Evolutionary conservation across 768 basidiomycete genomes (phyloP).

Genomic region (Tylopilus intermedius): DNA sequence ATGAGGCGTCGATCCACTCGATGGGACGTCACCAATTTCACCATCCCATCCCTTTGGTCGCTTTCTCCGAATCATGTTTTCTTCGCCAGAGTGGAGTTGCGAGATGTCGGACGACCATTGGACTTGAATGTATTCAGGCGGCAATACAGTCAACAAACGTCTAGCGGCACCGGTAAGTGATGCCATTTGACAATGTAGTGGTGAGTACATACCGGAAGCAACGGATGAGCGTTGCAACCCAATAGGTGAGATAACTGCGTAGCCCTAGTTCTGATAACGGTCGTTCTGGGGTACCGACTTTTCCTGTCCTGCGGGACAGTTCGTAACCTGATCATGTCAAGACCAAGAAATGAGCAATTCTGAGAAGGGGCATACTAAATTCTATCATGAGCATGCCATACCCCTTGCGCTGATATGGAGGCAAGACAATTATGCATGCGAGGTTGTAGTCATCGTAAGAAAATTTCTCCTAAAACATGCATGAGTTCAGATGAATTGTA

Average conservation of each 20-base stretch:
- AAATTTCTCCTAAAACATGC: slow-evolving; percentile 66
- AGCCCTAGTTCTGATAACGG: slow-evolving; percentile 92
- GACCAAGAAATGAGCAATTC: neutral
- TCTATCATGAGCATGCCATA: slow-evolving; percentile 97
- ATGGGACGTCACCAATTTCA: slow-evolving; percentile 44
- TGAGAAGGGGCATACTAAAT: slow-evolving; percentile 67
- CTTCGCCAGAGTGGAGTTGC: slow-evolving; percentile 30
- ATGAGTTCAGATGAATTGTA: neutral
- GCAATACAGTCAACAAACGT: slow-evolving; percentile 58
- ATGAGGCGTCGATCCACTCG: slow-evolving; percentile 30
- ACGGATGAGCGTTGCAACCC: slow-evolving; percentile 79
- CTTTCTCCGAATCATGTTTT: slow-evolving; percentile 35
- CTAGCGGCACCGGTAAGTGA: slow-evolving; percentile 20
- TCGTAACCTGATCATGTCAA: slow-evolving; percentile 68
- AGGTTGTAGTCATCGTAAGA: slow-evolving; percentile 98
- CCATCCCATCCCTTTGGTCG: slow-evolving; percentile 72
- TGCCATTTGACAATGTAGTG: neutral
- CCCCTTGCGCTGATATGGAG: slow-evolving; percentile 84
- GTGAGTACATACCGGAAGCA: slow-evolving; percentile 62
- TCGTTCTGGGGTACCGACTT: slow-evolving; percentile 88
- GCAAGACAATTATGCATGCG: slow-evolving; percentile 92
- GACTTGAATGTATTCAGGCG: slow-evolving; percentile 46
- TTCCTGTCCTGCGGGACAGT: slow-evolving; percentile 72
- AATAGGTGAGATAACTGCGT: slow-evolving; percentile 83
- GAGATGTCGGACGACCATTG: slow-evolving; percentile 42